Evolutionary conservation across 129 eudicot species (phyloP).

Genomic region (Arctium lappa): DNA sequence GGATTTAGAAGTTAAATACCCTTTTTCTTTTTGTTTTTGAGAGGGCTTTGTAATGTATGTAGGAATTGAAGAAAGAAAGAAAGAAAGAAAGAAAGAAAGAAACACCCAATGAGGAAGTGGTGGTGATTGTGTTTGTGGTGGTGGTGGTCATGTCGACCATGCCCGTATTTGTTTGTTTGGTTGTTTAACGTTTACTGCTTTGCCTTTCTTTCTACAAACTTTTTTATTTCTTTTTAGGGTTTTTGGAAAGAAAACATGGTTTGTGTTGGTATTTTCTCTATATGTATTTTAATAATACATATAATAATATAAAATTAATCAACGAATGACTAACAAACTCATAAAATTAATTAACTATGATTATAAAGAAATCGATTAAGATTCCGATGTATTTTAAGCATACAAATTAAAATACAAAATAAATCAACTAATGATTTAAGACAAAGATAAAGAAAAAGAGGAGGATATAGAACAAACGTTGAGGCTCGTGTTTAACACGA

Average conservation of each 20-base stretch:
- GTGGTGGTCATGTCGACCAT: conserved; percentile 35
- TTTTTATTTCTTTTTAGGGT: not conserved
- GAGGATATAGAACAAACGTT: too few species aligned
- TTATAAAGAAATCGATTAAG: too few species aligned
- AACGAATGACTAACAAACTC: too few species aligned
- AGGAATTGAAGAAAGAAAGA: not conserved
- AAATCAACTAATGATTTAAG: too few species aligned
- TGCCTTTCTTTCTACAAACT: not conserved
- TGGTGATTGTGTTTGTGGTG: conserved; percentile 18
- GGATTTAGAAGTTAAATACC: conserved; percentile 25
- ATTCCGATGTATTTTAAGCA: too few species aligned
- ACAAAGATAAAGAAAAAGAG: too few species aligned
- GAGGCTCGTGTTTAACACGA: too few species aligned
- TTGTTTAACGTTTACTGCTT: conserved; percentile 15
- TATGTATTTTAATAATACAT: too few species aligned
- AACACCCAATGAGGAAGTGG: conserved; percentile 16
- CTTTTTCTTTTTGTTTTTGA: conserved; percentile 7
- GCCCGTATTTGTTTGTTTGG: not conserved
- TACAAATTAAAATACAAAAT: too few species aligned
- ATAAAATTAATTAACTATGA: too few species aligned
- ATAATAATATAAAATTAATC: too few species aligned
- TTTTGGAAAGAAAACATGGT: not conserved
- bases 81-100: too few species aligned
- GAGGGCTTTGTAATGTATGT: conserved; percentile 4
- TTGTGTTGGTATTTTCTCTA: not conserved